Evolutionary conservation across 169 alveolate species (phyloP).

Genomic region (Babesia bovis): DNA sequence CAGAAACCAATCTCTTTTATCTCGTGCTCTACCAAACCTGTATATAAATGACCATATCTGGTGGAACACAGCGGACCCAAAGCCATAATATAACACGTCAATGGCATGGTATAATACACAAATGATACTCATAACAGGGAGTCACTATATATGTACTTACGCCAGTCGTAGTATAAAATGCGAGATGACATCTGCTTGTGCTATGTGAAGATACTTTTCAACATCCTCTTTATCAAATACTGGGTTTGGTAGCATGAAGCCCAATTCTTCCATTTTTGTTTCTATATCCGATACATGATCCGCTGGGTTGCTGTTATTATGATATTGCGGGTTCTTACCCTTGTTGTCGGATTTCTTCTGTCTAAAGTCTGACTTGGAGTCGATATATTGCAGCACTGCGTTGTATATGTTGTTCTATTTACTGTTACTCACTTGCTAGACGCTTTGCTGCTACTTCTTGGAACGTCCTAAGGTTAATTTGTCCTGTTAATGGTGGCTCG

Average conservation of each 20-base stretch:
- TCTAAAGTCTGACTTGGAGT: conserved; percentile 34
- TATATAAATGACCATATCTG: not conserved
- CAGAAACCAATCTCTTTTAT: conserved; percentile 83
- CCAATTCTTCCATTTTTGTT: conserved; percentile 70
- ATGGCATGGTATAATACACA: too few relatives aligned
- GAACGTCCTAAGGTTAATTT: conserved; percentile 72
- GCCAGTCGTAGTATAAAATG: conserved; percentile 77
- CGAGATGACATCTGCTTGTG: conserved; percentile 76
- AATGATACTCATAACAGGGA: too few relatives aligned
- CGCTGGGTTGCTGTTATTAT: not conserved
- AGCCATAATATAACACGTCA: too few relatives aligned
- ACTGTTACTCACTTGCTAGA: conserved; percentile 59
- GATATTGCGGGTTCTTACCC: conserved; percentile 1
- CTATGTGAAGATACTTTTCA: conserved; percentile 66
- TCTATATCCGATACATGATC: conserved; percentile 54
- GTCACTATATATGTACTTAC: conserved; percentile 57
- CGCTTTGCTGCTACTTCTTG: conserved; percentile 81
- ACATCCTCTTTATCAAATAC: conserved; percentile 66
- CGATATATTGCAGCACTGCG: conserved; percentile 64
- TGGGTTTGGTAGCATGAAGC: conserved; percentile 70
- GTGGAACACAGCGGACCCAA: not conserved
- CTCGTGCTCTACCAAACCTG: conserved; percentile 76
- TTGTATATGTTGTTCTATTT: not conserved
- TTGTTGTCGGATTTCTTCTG: conserved; percentile 20
- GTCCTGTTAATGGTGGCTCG: conserved; percentile 75